Evolutionary conservation across 371 early-diverging fungal genomes (phyloP).

Genomic region (Cokeromyces recurvatus): DNA sequence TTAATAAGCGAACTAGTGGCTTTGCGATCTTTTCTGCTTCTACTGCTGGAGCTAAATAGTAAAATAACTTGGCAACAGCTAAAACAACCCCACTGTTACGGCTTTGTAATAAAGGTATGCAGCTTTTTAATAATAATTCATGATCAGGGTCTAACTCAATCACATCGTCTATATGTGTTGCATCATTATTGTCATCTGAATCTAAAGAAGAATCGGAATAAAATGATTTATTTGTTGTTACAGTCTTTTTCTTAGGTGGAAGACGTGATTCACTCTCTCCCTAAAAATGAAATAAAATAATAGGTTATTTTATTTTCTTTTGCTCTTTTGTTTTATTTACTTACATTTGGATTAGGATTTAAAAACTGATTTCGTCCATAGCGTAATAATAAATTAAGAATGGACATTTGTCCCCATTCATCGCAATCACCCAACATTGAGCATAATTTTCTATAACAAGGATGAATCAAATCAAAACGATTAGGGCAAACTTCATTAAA

Average conservation of each 20-base stretch:
- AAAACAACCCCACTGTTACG: slow-evolving; percentile 86
- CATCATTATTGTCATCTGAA: slow-evolving; percentile 30
- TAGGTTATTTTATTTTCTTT: not conserved
- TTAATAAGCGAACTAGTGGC: slow-evolving; percentile 74
- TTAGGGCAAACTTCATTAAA: slow-evolving; percentile 85
- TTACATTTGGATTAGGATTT: slow-evolving; percentile 52
- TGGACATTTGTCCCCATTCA: slow-evolving; percentile 92
- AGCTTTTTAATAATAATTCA: slow-evolving; percentile 62
- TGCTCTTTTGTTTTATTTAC: not conserved
- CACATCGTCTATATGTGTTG: slow-evolving; percentile 24
- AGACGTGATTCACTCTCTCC: slow-evolving; percentile 31
- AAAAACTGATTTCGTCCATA: slow-evolving; percentile 74
- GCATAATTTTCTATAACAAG: slow-evolving; percentile 86
- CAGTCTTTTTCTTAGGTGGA: slow-evolving; percentile 21
- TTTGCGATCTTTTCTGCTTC: slow-evolving; percentile 61
- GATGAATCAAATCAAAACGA: slow-evolving; percentile 81
- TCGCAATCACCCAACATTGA: slow-evolving; percentile 81
- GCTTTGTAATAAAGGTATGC: slow-evolving; percentile 78
- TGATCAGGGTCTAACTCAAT: slow-evolving; percentile 71
- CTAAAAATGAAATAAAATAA: slow-evolving; percentile 8
- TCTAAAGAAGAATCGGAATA: slow-evolving; percentile 43
- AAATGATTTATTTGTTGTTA: slow-evolving; percentile 15
- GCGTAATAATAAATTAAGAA: slow-evolving; percentile 71
- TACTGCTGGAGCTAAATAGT: slow-evolving; percentile 67
- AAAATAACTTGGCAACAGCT: slow-evolving; percentile 67